phyloP scores from a whole-genome alignment of 2,329 filamentous ascomycete species.

The Westerdykella sp. region DNA sequence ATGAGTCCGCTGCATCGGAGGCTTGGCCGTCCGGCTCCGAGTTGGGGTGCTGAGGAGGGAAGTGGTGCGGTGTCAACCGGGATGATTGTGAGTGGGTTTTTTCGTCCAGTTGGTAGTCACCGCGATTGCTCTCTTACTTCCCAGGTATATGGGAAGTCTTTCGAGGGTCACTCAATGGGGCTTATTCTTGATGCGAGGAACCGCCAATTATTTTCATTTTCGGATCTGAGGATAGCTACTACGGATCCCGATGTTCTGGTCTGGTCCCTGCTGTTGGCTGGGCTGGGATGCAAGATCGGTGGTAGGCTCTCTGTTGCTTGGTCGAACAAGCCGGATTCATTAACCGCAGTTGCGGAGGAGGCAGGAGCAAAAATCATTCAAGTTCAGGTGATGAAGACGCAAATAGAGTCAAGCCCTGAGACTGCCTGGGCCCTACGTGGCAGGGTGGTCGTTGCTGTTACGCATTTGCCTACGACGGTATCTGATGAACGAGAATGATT shows the following conservation, averaged over 20 bases:
- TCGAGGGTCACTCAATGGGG: constrained; percentile 96
- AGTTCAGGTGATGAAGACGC: constrained; percentile 82
- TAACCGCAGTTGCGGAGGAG: constrained; percentile 5
- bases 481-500: constrained; percentile 38
- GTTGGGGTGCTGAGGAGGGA: constrained; percentile 27
- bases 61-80: constrained; percentile 16
- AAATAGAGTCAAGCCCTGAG: constrained; percentile 99
- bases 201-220: constrained; percentile 45
- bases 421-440: constrained; percentile 44
- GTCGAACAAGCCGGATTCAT: constrained; percentile 63
- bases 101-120: constrained; percentile 97
- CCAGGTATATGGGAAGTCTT: constrained; percentile 30
- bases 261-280: constrained; percentile 4
- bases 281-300: constrained; percentile 4
- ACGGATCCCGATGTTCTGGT: constrained; percentile 7
- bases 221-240: constrained; percentile 41
- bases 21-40: constrained; percentile 16
- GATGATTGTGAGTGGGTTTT: constrained; percentile 46
- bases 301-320: constrained; percentile 47
- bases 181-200: constrained; percentile 99
- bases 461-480: constrained; percentile 42
- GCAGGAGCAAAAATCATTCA: constrained; percentile 9
- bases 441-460: constrained; percentile 38
- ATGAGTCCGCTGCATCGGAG: constrained; percentile 65
- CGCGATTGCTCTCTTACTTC: constrained; percentile 67